phyloP scores from a whole-genome alignment of 352 stramenopile species.

The Phytopythium montanum region DNA sequence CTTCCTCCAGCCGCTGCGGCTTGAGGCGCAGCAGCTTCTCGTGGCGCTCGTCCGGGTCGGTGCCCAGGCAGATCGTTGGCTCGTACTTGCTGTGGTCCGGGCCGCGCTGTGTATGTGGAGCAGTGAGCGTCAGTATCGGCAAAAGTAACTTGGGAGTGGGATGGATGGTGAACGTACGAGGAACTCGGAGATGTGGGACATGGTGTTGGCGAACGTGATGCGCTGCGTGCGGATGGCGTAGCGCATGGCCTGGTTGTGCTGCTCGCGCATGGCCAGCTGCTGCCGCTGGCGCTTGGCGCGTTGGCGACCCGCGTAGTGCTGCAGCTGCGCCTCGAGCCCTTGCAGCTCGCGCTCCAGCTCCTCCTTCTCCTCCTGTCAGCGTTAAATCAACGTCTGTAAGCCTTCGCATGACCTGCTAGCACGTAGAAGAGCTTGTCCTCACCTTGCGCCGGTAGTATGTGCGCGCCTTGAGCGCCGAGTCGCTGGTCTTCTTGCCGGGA shows the following conservation, averaged over 20 bases:
- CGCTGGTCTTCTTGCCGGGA: neutral
- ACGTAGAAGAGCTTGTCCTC: no score
- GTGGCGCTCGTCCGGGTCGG: slow-evolving; percentile 17
- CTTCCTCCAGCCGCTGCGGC: slow-evolving; percentile 31
- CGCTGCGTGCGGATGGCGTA: slow-evolving; percentile 31
- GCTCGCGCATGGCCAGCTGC: slow-evolving; percentile 15
- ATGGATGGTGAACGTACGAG: slow-evolving; percentile 27
- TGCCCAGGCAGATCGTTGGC: slow-evolving; percentile 27
- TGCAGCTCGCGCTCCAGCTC: slow-evolving; percentile 22
- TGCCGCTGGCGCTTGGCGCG: slow-evolving; percentile 23
- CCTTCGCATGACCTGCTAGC: no score
- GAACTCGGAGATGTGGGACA: slow-evolving; percentile 29
- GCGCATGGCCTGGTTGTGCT: slow-evolving; percentile 25
- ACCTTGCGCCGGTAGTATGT: slow-evolving; percentile 54
- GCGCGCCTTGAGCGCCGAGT: slow-evolving; percentile 15
- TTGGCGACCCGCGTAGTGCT: slow-evolving; percentile 17
- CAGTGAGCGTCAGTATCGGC: no score
- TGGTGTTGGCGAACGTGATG: slow-evolving; percentile 32
- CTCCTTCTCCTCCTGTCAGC: slow-evolving; percentile 31
- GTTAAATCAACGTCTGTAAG: neutral
- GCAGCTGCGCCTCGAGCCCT: slow-evolving; percentile 21
- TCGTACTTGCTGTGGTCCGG: slow-evolving; percentile 27
- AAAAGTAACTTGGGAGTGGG: no score
- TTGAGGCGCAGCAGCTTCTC: slow-evolving; percentile 33
- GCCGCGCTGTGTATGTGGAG: slow-evolving; percentile 19